Evolutionary conservation across 495 filamentous ascomycete genomes (phyloP), one percentile per base, ranked within the genome.

Genomic region (Parathielavia hyrcaniae): DNA sequence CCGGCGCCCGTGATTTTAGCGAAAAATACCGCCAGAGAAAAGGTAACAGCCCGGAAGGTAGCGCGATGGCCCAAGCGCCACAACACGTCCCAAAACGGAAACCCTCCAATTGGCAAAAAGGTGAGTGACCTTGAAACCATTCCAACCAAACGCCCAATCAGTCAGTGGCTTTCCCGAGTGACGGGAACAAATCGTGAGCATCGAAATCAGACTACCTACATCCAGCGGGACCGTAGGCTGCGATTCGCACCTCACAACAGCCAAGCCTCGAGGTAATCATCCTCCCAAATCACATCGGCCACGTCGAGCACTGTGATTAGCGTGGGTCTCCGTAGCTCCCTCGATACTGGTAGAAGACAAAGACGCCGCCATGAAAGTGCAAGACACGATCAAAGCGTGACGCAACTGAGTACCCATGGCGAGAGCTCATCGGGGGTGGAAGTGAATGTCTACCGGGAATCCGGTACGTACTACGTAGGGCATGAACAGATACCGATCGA

Each of bases 41-140:
- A 44, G 58, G 61, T 51, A 26, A 17, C 53, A 53, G n/a, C n/a
- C n/a, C n/a, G n/a, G n/a, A n/a, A 43, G 46, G 60, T 64, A 51
- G 60, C 67, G 60, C 63, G 69, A 58, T 71, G 69, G 69, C 58
- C 66, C 62, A 47, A 63, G 69, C 69, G 64, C 57, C 68, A 72
- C 26, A 67, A 72, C 69, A 72, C 54, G 55, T 41, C 53, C 68
- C 57, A 57, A 63, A 63, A 60, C 36, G 51, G 64, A 49, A 60
- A 64, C 43, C 22, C 23, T 5, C 4, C 11, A 47, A 12, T 43
- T 19, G 13, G n/a, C n/a, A n/a, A n/a, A n/a, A n/a, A n/a, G n/a
- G n/a, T n/a, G n/a, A n/a, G n/a, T n/a, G n/a, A n/a, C 13, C 11
- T 7, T 17, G 32, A 22, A n/a, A 14, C 26, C 40, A 26, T 47